Conservation (phyloP, 306 rosid species). For the Cajanus cajan region DNA sequence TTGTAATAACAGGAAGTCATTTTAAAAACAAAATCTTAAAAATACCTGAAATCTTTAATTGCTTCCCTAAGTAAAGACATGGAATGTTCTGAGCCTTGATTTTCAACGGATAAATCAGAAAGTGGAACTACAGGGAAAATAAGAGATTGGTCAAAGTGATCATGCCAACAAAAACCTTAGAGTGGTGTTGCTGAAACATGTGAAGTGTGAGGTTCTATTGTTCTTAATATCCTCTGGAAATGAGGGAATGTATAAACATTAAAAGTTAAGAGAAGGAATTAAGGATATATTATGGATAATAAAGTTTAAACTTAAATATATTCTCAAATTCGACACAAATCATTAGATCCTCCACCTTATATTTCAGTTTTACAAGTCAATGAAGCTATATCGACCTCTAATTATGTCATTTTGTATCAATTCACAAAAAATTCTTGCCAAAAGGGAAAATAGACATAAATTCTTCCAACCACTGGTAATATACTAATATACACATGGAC, state of each 20-base stretch:
- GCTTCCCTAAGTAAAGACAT: slow-evolving; percentile 58
- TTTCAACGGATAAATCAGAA: slow-evolving; percentile 36
- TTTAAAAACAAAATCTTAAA: neutral
- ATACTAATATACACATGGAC: neutral
- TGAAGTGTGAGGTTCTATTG: neutral
- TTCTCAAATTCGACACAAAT: slow-evolving; percentile 38
- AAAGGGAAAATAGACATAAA: neutral
- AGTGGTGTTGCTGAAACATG: neutral
- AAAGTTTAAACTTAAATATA: slow-evolving; percentile 46
- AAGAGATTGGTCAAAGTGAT: slow-evolving; percentile 16
- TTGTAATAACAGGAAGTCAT: neutral
- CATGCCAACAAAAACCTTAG: neutral
- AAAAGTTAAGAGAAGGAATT: neutral
- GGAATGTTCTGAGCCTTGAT: slow-evolving; percentile 37
- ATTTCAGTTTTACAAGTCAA: neutral
- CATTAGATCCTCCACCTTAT: slow-evolving; percentile 34
- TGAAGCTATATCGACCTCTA: slow-evolving; percentile 15
- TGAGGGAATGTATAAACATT: neutral
- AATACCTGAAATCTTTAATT: slow-evolving; percentile 68
- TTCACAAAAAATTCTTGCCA: neutral
- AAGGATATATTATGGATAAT: neutral
- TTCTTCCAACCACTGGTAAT: slow-evolving; percentile 9
- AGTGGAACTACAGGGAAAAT: slow-evolving; percentile 39
- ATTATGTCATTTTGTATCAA: neutral
- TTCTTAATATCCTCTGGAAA: slow-evolving; percentile 1